Conservation (phyloP, 305 asterid species). For the Vinca major region DNA sequence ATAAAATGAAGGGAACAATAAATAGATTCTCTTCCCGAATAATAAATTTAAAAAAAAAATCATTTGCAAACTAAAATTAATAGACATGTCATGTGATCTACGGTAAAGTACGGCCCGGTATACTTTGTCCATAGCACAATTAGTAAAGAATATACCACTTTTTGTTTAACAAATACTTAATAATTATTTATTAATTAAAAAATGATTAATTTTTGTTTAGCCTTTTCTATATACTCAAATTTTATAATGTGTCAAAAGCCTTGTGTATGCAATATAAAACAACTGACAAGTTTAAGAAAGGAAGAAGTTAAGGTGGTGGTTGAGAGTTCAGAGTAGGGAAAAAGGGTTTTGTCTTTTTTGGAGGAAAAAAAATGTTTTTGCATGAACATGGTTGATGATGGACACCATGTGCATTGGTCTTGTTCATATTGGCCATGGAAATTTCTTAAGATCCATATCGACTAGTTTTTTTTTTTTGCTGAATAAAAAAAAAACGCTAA, state of each 20-base stretch:
- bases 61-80: background rate
- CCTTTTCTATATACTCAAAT: background rate
- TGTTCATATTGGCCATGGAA: background rate
- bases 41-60: no score
- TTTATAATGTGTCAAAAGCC: background rate
- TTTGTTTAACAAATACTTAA: background rate
- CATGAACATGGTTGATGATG: conserved; percentile 8
- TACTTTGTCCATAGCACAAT: background rate
- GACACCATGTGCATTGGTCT: conserved; percentile 12
- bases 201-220: background rate
- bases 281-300: no score
- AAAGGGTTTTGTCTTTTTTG: background rate
- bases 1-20: no score
- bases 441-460: background rate
- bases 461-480: no score
- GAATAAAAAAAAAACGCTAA: no score
- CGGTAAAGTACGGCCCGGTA: conserved; percentile 14
- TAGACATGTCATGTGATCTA: conserved; percentile 11
- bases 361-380: background rate
- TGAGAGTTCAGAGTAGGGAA: background rate
- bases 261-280: background rate
- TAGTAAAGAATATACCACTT: background rate
- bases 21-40: no score
- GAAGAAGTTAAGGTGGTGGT: background rate
- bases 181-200: background rate